Base-by-base conservation (phyloP, 1,284 basidiomycete genomes). In the Blastosporella zonata region DNA sequence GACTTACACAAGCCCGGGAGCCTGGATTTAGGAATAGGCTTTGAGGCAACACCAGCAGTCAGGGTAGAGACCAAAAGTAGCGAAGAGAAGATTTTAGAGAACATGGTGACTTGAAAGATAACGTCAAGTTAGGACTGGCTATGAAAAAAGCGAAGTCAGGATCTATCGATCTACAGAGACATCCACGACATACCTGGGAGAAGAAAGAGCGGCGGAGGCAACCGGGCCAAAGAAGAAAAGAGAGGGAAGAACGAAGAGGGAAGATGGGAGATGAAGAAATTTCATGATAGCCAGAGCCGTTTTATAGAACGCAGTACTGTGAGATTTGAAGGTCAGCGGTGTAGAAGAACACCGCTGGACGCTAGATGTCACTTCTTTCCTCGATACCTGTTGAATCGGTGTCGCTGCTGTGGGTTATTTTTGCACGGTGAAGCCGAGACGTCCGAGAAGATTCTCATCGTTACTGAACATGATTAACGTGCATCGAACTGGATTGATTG, bases 61-160 rank as follows among this genome's bases (percentile, higher is more conserved):
- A 65, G 43, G 42, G 62, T 55, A 52, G 59, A 59, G 41, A 57
- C 58, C 29, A 54, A 42, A 31, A 57, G 35, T 36, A 57, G 36
- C 25, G 40, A 38, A 47, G 58, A 50, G 35, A 57, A 55, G 37
- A 62, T 41, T 44, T 62, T 62, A 55, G 59, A 57, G 55, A 66
- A 65, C 65, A 66, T 66, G 48, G 53, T 59, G 55, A 55, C 55
- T 53, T 43, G 50, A 41, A 40, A 33, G 47, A 40, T 49, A 59
- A 56, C 47, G 49, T 48, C 39, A 56, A 54, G 42, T 27, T 39
- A 40, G 44, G 27, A 45, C 37, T 43, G 47, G 47, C 43, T 46
- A 43, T 33, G 38, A 40, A 33, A 33, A 35, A 40, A 40, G 42
- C 17, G 17, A 27, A n/a, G 38, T 42, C 38, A 41, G 37, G 17